Evolutionary conservation across 345 rosid species (phyloP).

Genomic region (Brassica incana): DNA sequence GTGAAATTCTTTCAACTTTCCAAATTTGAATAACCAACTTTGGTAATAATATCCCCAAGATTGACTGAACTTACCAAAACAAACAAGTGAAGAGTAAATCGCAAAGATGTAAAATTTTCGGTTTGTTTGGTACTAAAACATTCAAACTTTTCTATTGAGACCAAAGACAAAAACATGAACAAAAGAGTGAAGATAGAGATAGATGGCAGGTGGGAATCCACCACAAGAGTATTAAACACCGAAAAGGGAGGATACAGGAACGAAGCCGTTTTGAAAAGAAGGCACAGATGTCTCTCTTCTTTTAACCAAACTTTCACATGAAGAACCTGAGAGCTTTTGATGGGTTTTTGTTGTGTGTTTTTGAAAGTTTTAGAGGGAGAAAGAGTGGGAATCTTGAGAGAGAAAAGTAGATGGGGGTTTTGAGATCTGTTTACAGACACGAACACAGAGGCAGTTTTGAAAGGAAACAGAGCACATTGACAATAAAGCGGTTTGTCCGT

Average conservation of each 20-base stretch:
- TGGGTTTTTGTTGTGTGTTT: background rate
- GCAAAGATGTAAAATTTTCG: slow-evolving; percentile 1
- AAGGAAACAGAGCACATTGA: slow-evolving; percentile 47
- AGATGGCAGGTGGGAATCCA: background rate
- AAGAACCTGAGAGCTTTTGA: slow-evolving; percentile 35
- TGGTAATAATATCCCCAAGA: slow-evolving; percentile 17
- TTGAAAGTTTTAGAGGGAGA: slow-evolving; percentile 1
- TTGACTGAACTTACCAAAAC: slow-evolving; percentile 32
- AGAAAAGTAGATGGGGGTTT: slow-evolving; percentile 9
- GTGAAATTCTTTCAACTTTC: slow-evolving; percentile 16
- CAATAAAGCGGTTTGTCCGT: slow-evolving; percentile 55
- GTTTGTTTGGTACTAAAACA: slow-evolving; percentile 15
- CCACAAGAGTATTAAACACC: slow-evolving; percentile 16
- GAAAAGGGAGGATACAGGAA: slow-evolving; percentile 31
- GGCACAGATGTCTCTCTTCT: slow-evolving; percentile 40
- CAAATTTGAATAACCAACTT: slow-evolving; percentile 4
- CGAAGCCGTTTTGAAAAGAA: slow-evolving; percentile 43
- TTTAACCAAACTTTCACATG: slow-evolving; percentile 61
- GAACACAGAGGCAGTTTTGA: slow-evolving; percentile 22
- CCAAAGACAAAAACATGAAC: background rate
- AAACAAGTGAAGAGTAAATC: slow-evolving; percentile 7
- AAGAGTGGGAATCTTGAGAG: slow-evolving; percentile 39
- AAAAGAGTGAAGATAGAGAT: slow-evolving; percentile 14
- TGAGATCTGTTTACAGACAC: slow-evolving; percentile 48
- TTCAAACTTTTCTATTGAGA: slow-evolving; percentile 3